Base-by-base conservation (phyloP, 1,284 basidiomycete genomes). In the Naganishia liquefaciens region DNA sequence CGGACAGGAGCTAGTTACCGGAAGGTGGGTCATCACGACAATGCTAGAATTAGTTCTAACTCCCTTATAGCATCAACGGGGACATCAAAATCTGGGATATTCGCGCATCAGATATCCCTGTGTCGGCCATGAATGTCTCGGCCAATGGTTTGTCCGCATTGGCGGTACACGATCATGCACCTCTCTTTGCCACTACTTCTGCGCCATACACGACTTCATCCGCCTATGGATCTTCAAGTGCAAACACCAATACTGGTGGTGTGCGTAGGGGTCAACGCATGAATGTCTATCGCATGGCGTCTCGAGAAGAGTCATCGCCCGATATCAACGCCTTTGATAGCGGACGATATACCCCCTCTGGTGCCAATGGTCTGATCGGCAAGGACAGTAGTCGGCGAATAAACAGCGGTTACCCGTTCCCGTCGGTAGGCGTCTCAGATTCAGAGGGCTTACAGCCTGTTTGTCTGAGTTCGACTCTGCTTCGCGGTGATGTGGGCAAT, bases 1-100 rank as follows among this genome's bases (percentile, higher is more conserved):
- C 7, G 81, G 83, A 23, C 83, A 84, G 19, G 91, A 95, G 72
- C 85, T 97, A 69, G 80, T 97, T 11, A 93, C 93, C n/a, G 93
- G 90, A 44, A 88, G 89, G 92, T 93, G 70, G 63, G 83, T 66
- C 42, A 27, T 55, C 30, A 54, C 49, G 25, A 23, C 43, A 7
- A 19, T 13, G 13, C 28, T n/a, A 49, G 30, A 27, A 54, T 27
- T 49, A 61, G 19, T 53, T 23, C 43, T 52, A 46, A 57, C 40
- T 60, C 30, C n/a, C 46, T 28, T 37, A 23, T 67, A 97, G 94
- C 74, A 80, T 92, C 76, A 89, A 92, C 73, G 96, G 96, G 1
- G 88, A 93, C 71, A 88, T 97, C 47, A 88, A 90, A 69, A 79
- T 98, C 39, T 99, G 94, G 90, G 96, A 99, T 76, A 82, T 92